Evolutionary conservation across 2,329 filamentous ascomycete species (phyloP).

Genomic region (Triangularia verruculosa): DNA sequence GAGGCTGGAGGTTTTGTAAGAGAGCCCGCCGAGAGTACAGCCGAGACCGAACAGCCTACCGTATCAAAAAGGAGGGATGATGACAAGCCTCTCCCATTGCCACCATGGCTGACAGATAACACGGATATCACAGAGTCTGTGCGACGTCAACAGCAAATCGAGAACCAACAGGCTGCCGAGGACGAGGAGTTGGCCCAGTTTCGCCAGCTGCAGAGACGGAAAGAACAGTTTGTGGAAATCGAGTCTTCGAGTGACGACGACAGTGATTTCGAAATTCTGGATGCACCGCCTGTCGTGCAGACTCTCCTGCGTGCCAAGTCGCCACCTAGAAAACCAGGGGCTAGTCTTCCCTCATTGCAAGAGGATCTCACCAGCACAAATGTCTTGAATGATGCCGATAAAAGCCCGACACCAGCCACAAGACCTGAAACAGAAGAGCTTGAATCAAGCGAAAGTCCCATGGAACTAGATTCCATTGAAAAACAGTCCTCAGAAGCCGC

Average conservation of each 20-base stretch:
- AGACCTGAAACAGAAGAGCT: neutral
- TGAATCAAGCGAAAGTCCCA: neutral
- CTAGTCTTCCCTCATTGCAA: slow-evolving; percentile 17
- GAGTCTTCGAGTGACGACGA: slow-evolving; percentile 59
- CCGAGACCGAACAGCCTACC: slow-evolving; percentile 11
- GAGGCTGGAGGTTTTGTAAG: slow-evolving; percentile 66
- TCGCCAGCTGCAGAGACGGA: slow-evolving; percentile 45
- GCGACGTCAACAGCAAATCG: slow-evolving; percentile 55
- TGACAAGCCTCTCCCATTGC: slow-evolving; percentile 57
- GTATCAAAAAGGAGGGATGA: slow-evolving; percentile 34
- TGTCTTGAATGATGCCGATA: neutral
- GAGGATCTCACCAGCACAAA: slow-evolving; percentile 6
- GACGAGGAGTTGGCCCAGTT: slow-evolving; percentile 57
- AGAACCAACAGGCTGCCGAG: slow-evolving; percentile 62
- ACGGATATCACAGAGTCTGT: slow-evolving; percentile 64
- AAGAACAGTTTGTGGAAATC: slow-evolving; percentile 58
- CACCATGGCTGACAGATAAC: slow-evolving; percentile 69
- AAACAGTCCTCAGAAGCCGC: neutral
- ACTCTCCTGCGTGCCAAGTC: slow-evolving; percentile 7
- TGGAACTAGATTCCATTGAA: neutral
- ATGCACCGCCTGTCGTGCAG: slow-evolving; percentile 40
- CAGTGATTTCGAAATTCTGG: slow-evolving; percentile 57
- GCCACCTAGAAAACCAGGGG: slow-evolving; percentile 10
- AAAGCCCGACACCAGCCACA: neutral
- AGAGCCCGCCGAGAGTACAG: slow-evolving; percentile 32